Evolutionary conservation across 2,329 filamentous ascomycete genomes (phyloP), one percentile per base, ranked within the genome.

Genomic region (Cladosporium austrohemisphaericum): DNA sequence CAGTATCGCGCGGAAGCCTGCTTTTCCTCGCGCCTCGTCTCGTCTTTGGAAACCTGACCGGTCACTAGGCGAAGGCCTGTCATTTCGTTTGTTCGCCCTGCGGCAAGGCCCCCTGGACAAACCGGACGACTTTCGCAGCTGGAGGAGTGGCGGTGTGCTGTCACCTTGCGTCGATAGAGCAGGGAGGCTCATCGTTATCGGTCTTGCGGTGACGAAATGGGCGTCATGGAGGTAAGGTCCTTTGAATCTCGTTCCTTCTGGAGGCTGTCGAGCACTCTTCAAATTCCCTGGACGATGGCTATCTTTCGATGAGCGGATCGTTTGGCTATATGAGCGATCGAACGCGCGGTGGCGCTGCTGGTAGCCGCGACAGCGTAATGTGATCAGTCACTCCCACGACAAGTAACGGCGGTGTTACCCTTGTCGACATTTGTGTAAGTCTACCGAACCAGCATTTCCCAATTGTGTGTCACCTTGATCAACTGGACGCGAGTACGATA

Each of bases 211-310:
- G 47, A 41, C 37, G 38, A 35, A 44, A 47, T 50, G 41, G 53
- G 48, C 14, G 41, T 44, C 48, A 53, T 52, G 53, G 50, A 52
- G 52, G 53, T 55, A 55, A 55, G 50, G 52, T 33, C n/a, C 26
- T 28, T 37, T 23, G 18, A 13, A 22, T 32, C 28, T 47, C 45
- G 20, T 45, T 50, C 36, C 33, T 23, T n/a, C 14, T 19, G 19
- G 28, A 22, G 19, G 41, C 20, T 35, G 29, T 20, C 20, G 13
- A 18, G 31, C 20, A 10, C 20, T 36, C n/a, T 26, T 16, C 18
- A 11, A 10, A 18, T 18, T 45, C 29, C 25, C 41, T 44, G 29
- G 31, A 45, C 41, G 41, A 35, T 35, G 31, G n/a, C 29, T n/a
- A n/a, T n/a, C n/a, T n/a, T n/a, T n/a, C n/a, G n/a, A n/a, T n/a